Evolutionary conservation across 2,329 filamentous ascomycete genomes (phyloP), one percentile per base, ranked within the genome.

Genomic region (Penicillium sp.): DNA sequence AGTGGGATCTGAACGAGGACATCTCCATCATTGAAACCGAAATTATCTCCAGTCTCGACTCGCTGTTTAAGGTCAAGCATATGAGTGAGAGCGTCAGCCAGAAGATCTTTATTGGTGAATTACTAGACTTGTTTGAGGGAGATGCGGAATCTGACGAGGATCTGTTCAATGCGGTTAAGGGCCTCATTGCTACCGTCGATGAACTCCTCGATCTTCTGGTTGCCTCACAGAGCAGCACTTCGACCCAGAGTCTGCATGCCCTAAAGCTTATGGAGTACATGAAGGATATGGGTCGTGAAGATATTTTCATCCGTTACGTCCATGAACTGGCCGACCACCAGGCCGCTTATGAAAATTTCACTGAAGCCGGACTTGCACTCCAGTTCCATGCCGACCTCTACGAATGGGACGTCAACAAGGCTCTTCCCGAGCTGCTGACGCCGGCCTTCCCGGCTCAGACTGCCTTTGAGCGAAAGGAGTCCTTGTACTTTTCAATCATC

Each of bases 1-100:
- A 99, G 77, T 99, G 95, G 95, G 93, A 93, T 16, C 79, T 99
- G 65, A 97, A 93, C 73, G 91, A 97, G 73, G 94, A 98, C 73
- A 80, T 99, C 52, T 90, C 90, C 2, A 88, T 95, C 52, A 91
- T 99, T 55, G 93, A 98, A 76, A 95, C 93, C 2, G 95, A 97
- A 76, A 93, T 98, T 82, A 97, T 99, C 69, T 94, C 97, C 71
- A 96, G 91, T 66, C 80, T 99, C 57, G 95, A 99, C 73, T 83
- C 85, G 26, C 86, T 97, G 55, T 97, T 97, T 83, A 96, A 97
- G 78, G 86, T 89, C 7, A 95, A 93, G 78, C 88, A 89, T 6
- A 82, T 96, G 71, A 96, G 90, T 0, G 94, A 97, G 77, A 94
- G 89, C 65, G 89, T 96, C 33, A 82, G 95, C 49, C 93, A 97